Conservation (phyloP, 495 filamentous ascomycete species). For the Hypoxylon rickii region DNA sequence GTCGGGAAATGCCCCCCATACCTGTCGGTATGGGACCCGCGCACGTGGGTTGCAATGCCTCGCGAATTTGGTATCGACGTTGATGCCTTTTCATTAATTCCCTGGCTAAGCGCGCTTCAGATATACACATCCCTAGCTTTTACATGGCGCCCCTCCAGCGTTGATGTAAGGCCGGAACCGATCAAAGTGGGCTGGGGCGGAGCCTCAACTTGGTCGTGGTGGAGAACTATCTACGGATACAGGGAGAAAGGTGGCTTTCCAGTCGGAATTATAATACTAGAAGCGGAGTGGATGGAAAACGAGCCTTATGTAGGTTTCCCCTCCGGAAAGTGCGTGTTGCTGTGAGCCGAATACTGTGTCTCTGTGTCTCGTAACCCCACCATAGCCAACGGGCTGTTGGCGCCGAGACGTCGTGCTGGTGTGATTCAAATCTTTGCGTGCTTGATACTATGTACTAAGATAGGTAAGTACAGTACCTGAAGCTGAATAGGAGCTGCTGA, state of each 20-base stretch:
- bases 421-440: slow-evolving; percentile 10
- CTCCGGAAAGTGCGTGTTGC: background rate
- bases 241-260: background rate
- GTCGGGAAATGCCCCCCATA: slow-evolving; percentile 1
- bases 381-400: background rate
- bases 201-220: background rate
- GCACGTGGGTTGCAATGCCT: slow-evolving; percentile 30
- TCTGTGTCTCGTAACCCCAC: slow-evolving; percentile 14
- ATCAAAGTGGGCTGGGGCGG: background rate
- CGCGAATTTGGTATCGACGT: slow-evolving; percentile 19
- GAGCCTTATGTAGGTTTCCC: background rate
- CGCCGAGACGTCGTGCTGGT: slow-evolving; percentile 5
- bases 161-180: too few relatives aligned
- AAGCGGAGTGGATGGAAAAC: background rate
- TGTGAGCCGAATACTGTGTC: slow-evolving; percentile 10
- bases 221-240: background rate
- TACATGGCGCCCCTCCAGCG: background rate
- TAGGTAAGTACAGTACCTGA: too few relatives aligned
- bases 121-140: background rate
- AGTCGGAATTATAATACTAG: background rate
- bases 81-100: too few relatives aligned
- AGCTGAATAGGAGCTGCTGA: slow-evolving; percentile 28
- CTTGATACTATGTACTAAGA: slow-evolving; percentile 8
- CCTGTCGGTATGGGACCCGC: slow-evolving; percentile 15
- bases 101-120: too few relatives aligned